phyloP scores from a whole-genome alignment of 164 flowering plant genomes.

The Akebia trifoliata region DNA sequence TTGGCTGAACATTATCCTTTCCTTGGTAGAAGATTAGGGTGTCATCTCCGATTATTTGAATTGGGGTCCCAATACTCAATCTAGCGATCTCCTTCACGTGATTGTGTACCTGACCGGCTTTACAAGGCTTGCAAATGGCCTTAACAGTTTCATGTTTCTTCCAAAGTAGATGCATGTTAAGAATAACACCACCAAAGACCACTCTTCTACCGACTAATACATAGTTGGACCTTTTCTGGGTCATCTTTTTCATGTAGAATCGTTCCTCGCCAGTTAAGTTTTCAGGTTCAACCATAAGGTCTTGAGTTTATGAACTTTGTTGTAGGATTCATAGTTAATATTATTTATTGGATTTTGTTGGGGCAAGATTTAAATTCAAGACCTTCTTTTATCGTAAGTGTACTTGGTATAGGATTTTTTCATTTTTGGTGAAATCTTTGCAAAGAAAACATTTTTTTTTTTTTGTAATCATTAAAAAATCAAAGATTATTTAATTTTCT shows the following conservation, averaged over 20 bases:
- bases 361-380: too few species aligned
- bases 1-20: conserved; percentile 74
- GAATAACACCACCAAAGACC: conserved; percentile 88
- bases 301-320: conserved; percentile 80
- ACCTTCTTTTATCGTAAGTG: too few species aligned
- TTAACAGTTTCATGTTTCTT: conserved; percentile 95
- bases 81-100: conserved; percentile 77
- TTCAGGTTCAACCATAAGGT: conserved; percentile 62
- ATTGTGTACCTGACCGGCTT: conserved; percentile 74
- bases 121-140: conserved; percentile 82
- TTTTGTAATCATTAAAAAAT: too few species aligned
- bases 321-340: too few species aligned
- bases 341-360: too few species aligned
- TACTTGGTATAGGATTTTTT: too few species aligned
- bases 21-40: conserved; percentile 83
- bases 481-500: too few species aligned
- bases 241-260: conserved; percentile 85
- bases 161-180: conserved; percentile 97
- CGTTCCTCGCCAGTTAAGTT: conserved; percentile 77
- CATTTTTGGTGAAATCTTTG: too few species aligned
- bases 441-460: too few species aligned
- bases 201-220: conserved; percentile 87
- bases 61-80: conserved; percentile 87
- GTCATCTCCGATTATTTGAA: conserved; percentile 70
- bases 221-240: conserved; percentile 82